Conservation (phyloP, 345 rosid genomes). For the Reutealis trisperma region DNA sequence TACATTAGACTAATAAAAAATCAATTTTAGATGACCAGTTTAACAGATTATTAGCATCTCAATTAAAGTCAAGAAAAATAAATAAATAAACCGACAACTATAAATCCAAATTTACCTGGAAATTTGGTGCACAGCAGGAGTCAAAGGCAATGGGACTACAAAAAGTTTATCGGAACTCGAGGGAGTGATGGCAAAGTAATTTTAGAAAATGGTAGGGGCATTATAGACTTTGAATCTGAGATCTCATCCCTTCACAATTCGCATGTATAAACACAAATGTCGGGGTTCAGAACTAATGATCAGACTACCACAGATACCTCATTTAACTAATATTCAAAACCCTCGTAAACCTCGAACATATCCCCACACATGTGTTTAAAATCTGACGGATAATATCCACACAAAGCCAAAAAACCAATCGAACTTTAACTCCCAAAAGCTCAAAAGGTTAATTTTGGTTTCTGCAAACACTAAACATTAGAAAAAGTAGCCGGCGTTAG, state of each 20-base stretch:
- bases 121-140: no score
- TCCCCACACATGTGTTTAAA: background rate
- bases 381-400: background rate
- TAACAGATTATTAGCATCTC: no score
- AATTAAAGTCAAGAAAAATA: no score
- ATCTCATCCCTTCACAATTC: background rate
- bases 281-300: slow-evolving; percentile 17
- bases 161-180: no score
- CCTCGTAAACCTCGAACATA: slow-evolving; percentile 3
- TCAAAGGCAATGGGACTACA: no score
- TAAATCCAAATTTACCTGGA: no score
- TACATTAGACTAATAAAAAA: no score
- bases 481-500: slow-evolving; percentile 24
- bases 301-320: background rate
- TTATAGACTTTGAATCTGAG: background rate
- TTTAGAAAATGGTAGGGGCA: background rate
- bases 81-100: no score
- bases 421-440: background rate
- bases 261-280: slow-evolving; percentile 19
- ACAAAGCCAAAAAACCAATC: background rate
- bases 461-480: background rate
- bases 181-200: background rate
- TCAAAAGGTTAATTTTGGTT: slow-evolving; percentile 3
- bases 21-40: no score
- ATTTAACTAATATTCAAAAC: background rate